phyloP scores from a whole-genome alignment of 495 filamentous ascomycete genomes.

The Thermochaetoides thermophila region DNA sequence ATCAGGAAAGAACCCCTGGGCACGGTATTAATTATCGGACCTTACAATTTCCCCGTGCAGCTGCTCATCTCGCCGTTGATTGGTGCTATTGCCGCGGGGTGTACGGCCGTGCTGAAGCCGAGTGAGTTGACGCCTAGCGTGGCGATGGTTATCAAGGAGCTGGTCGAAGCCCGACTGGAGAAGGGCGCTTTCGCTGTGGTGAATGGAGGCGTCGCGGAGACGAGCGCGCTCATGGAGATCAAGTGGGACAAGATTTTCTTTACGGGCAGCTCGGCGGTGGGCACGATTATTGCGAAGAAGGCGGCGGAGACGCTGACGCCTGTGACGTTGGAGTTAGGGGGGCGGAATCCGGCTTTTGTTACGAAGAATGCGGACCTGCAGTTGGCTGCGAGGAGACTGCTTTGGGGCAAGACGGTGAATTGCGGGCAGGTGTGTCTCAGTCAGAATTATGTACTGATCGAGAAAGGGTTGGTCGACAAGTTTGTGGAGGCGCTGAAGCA shows the following conservation, averaged over 20 bases:
- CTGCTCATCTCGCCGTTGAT: slow-evolving; percentile 64
- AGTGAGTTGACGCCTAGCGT: slow-evolving; percentile 63
- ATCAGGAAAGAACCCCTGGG: slow-evolving; percentile 86
- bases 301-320: slow-evolving; percentile 87
- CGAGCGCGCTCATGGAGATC: slow-evolving; percentile 63
- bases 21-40: slow-evolving; percentile 68
- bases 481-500: slow-evolving; percentile 65
- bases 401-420: slow-evolving; percentile 79
- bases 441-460: slow-evolving; percentile 79
- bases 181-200: slow-evolving; percentile 60
- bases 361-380: slow-evolving; percentile 64
- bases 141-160: slow-evolving; percentile 63
- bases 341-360: slow-evolving; percentile 79
- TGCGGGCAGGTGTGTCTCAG: slow-evolving; percentile 79
- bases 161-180: slow-evolving; percentile 61
- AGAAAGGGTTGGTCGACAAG: slow-evolving; percentile 50
- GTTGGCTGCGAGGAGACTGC: slow-evolving; percentile 67
- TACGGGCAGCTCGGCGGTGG: slow-evolving; percentile 65
- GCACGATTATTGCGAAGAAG: slow-evolving; percentile 77
- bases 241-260: slow-evolving; percentile 99
- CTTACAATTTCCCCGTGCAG: slow-evolving; percentile 86
- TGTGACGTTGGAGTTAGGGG: slow-evolving; percentile 77
- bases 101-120: slow-evolving; percentile 79
- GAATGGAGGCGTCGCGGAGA: slow-evolving; percentile 69
- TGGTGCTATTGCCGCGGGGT: slow-evolving; percentile 84